Evolutionary conservation across 2,329 filamentous ascomycete genomes (phyloP).

Genomic region (Didymella lethalis): DNA sequence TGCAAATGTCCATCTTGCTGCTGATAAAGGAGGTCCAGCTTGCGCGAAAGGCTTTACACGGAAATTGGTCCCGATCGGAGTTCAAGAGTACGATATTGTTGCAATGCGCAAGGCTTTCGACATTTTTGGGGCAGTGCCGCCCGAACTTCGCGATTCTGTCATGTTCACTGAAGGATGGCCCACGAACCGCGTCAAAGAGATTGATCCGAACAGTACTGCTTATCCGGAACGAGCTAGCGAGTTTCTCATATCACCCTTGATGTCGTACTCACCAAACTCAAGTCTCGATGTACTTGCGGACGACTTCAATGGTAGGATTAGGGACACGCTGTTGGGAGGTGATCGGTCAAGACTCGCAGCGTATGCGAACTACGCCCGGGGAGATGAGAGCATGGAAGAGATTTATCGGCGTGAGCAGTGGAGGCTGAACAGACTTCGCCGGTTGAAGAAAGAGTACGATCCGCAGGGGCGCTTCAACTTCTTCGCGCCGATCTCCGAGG

Average conservation of each 20-base stretch:
- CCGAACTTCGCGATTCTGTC: conserved; percentile 5
- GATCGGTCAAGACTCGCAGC: conserved; percentile 3
- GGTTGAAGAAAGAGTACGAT: conserved; percentile 47
- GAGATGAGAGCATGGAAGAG: conserved; percentile 38
- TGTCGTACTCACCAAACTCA: conserved; percentile 5
- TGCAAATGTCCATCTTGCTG: background rate
- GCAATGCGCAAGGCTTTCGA: conserved; percentile 3
- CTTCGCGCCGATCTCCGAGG: conserved; percentile 34
- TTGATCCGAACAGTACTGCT: conserved; percentile 28
- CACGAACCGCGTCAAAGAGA: conserved; percentile 24
- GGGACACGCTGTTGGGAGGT: background rate
- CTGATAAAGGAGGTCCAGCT: background rate
- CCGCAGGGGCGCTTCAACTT: conserved; percentile 42
- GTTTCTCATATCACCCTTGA: conserved; percentile 13
- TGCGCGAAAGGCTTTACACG: conserved; percentile 6
- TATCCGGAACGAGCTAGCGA: conserved; percentile 29
- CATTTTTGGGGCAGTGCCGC: background rate
- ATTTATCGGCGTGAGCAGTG: conserved; percentile 48
- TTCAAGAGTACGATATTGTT: background rate
- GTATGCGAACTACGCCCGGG: conserved; percentile 48
- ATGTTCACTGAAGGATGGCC: conserved; percentile 33
- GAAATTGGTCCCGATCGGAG: background rate
- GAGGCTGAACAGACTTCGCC: conserved; percentile 43
- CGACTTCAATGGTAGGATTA: conserved; percentile 1
- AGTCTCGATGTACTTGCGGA: conserved; percentile 1